Evolutionary conservation across 306 rosid genomes (phyloP).

Genomic region (Arachis stenosperma): DNA sequence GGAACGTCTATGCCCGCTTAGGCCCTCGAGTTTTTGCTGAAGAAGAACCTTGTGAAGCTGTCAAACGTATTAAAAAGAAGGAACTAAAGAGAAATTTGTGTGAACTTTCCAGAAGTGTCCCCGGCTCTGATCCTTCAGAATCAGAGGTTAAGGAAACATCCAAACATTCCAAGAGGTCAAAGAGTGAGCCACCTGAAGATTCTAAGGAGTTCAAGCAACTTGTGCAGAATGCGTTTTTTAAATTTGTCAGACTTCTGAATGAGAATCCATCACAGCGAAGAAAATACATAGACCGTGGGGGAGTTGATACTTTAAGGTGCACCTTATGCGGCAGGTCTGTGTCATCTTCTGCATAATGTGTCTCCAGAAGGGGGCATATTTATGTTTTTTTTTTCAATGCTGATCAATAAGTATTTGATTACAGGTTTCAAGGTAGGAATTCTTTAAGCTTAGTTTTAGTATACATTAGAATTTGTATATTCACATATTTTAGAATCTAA

Average conservation of each 20-base stretch:
- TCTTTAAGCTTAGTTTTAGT: background rate
- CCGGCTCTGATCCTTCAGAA: conserved; percentile 13
- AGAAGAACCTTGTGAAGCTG: background rate
- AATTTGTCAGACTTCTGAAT: conserved; percentile 45
- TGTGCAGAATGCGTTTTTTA: conserved; percentile 41
- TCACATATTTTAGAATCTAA: background rate
- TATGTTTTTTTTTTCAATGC: background rate
- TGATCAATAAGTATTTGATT: conserved; percentile 5
- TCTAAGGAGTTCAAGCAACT: conserved; percentile 44
- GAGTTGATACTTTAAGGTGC: conserved; percentile 39
- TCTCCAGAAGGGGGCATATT: conserved; percentile 5
- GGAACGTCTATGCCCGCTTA: conserved; percentile 18
- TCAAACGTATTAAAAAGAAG: conserved; percentile 1
- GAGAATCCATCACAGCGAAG: conserved; percentile 38
- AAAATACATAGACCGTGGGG: conserved; percentile 34
- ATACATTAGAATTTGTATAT: background rate
- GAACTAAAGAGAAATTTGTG: background rate
- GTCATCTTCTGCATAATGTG: conserved; percentile 30
- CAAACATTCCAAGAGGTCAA: conserved; percentile 33
- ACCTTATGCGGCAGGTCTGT: conserved; percentile 51
- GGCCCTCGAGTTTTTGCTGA: conserved; percentile 23
- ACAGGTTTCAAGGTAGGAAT: background rate
- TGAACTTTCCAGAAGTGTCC: conserved; percentile 22
- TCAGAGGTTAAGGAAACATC: conserved; percentile 27
- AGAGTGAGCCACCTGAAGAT: conserved; percentile 42